Evolutionary conservation across 495 filamentous ascomycete genomes (phyloP), one percentile per base, ranked within the genome.

Genomic region (Talaromyces stipitatus): DNA sequence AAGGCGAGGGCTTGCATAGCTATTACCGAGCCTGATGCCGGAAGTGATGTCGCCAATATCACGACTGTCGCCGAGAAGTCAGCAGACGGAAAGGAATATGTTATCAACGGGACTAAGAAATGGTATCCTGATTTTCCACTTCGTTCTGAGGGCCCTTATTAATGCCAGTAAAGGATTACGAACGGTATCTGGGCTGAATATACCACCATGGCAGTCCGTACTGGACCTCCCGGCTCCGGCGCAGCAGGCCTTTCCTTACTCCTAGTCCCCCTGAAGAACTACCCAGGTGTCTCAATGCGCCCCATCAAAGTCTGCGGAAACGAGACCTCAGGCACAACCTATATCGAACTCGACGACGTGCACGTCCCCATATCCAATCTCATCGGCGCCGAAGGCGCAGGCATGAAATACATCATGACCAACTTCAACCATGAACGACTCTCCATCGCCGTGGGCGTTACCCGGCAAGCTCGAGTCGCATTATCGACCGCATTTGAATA

Each of bases 401-500:
- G 88, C 12, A 89, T 91, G 85, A 76, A 72, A 33, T 85, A 88
- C 61, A 82, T 90, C 60, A 90, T 91, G 87, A 86, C 83, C 41
- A 90, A 91, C 70, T 90, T 91, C 81, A 90, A 90, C 72, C 87
- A 91, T 62, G 88, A 91, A 71, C 81, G 87, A 0, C 70, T 91
- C 1, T 73, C 77, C 23, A 86, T 90, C 52, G 72, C 83, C 6
- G 79, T 90, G 24, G 80, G 79, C 1, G 77, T 77, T 3, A 87
- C 83, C 7, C 76, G 88, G 1, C 70, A 81, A 58, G 75, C 85
- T 0, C 76, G 88, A 9, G 85, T 89, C 2, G 86, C 85, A 8
- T 72, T 90, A 5, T 66, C 77, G 22, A 61, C 82, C 1, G 86
- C 88, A 0, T 85, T 89, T 58, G 80, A 81, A 10, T 89, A 90